Conservation (phyloP, 1,139 yeast genomes). For the Yamadazyma diospyri region DNA sequence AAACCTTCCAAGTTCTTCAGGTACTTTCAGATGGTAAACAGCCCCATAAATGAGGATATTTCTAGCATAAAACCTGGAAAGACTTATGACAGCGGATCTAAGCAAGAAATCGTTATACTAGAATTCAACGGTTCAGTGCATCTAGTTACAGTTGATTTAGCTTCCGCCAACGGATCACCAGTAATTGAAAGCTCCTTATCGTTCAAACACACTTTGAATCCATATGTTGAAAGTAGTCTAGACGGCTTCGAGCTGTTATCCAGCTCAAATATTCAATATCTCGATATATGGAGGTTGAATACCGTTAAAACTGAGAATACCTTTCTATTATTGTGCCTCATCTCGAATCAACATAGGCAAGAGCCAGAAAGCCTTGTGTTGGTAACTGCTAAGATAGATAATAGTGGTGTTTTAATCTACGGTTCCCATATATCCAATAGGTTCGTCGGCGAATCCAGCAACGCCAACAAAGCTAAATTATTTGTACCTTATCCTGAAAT, state of each 20-base stretch:
- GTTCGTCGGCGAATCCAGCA: constrained; percentile 26
- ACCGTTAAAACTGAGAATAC: constrained; percentile 23
- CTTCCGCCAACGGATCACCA: constrained; percentile 30
- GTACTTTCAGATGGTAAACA: constrained; percentile 15
- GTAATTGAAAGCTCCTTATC: constrained; percentile 26
- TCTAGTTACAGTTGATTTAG: constrained; percentile 28
- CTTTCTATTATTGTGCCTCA: constrained; percentile 46
- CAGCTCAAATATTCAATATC: constrained; percentile 32
- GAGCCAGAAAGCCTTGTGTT: constrained; percentile 33
- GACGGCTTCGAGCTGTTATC: constrained; percentile 42
- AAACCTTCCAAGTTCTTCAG: constrained; percentile 18
- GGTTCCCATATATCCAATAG: constrained; percentile 53
- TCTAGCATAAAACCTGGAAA: constrained; percentile 59
- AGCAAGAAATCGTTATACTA: constrained; percentile 40
- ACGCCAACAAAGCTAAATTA: constrained; percentile 42
- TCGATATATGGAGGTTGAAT: constrained; percentile 51
- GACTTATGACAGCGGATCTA: constrained; percentile 47
- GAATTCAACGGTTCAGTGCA: constrained; percentile 44
- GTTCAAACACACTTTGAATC: constrained; percentile 25
- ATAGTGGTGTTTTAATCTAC: constrained; percentile 51
- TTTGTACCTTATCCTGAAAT: constrained; percentile 58
- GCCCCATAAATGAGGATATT: constrained; percentile 40
- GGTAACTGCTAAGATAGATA: constrained; percentile 53
- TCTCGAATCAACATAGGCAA: constrained; percentile 21
- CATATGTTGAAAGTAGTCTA: constrained; percentile 30